phyloP scores from a whole-genome alignment of 23 red algal species.

The Chondrus crispus region DNA sequence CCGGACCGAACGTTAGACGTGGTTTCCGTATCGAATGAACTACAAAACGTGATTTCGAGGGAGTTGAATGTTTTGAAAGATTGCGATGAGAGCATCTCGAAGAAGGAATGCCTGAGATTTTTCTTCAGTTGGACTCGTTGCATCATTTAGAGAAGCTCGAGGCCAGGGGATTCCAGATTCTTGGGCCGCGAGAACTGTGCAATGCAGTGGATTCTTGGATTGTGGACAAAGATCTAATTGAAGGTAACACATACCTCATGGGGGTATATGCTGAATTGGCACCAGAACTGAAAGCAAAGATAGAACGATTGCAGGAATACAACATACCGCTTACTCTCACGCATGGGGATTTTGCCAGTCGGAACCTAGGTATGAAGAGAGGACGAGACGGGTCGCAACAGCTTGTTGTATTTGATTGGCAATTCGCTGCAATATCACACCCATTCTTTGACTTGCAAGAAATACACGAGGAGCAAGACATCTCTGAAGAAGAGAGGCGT shows the following conservation, averaged over 20 bases:
- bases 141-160: neutral
- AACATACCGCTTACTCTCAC: neutral
- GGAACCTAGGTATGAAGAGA: conserved; percentile 4
- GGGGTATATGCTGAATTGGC: too few species aligned
- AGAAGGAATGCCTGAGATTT: neutral
- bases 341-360: neutral
- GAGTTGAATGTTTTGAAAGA: neutral
- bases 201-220: too few species aligned
- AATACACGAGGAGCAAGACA: conserved; percentile 11
- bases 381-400: neutral
- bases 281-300: too few species aligned
- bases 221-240: too few species aligned
- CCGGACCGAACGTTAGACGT: neutral
- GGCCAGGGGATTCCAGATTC: neutral
- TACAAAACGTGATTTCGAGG: neutral
- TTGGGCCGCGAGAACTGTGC: neutral
- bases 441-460: neutral
- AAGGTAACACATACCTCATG: too few species aligned
- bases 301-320: neutral
- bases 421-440: conserved; percentile 3
- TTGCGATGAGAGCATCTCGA: neutral
- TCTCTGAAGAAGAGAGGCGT: neutral
- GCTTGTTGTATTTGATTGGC: neutral
- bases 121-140: neutral
- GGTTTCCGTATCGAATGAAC: neutral